Evolutionary conservation across 2,329 filamentous ascomycete species (phyloP).

Genomic region (Apiospora sp.): DNA sequence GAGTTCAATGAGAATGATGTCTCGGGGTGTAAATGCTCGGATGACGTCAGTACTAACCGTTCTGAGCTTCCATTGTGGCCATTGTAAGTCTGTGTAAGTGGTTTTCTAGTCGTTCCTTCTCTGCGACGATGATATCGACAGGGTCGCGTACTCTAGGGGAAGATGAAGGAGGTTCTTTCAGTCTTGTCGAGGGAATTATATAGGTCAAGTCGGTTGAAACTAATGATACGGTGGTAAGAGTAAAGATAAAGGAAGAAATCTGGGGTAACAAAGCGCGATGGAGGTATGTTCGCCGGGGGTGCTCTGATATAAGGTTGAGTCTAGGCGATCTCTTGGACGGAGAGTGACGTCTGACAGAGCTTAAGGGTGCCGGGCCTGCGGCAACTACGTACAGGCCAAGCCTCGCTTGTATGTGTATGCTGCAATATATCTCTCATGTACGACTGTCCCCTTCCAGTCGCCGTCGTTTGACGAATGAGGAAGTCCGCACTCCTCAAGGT

Average conservation of each 20-base stretch:
- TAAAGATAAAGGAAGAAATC: slow-evolving; percentile 16
- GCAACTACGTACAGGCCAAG: slow-evolving; percentile 5
- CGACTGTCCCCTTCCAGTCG: not conserved
- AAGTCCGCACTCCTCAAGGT: not conserved
- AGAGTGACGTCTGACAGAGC: slow-evolving; percentile 1
- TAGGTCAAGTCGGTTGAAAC: not conserved
- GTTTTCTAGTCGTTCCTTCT: not conserved
- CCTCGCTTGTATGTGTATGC: not conserved
- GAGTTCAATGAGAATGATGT: not conserved
- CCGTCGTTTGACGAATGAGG: not conserved
- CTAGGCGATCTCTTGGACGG: slow-evolving; percentile 15
- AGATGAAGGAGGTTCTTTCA: not conserved
- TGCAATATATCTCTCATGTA: not conserved
- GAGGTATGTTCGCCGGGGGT: not conserved
- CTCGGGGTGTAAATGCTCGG: not conserved
- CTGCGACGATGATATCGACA: not conserved
- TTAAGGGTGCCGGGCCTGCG: slow-evolving; percentile 9
- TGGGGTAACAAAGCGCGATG: slow-evolving; percentile 8
- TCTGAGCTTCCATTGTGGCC: slow-evolving; percentile 21
- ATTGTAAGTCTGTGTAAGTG: not conserved
- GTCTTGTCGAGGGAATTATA: not conserved
- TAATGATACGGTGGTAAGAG: not conserved
- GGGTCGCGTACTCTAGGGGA: not conserved
- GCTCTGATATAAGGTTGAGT: slow-evolving; percentile 6
- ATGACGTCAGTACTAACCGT: slow-evolving; percentile 3